A percentile compares a stretch with the other conserved stretches of the same genome.
phyloP scores from a whole-genome alignment of 73 alveolate species.

The Tetrahymena borealis region DNA sequence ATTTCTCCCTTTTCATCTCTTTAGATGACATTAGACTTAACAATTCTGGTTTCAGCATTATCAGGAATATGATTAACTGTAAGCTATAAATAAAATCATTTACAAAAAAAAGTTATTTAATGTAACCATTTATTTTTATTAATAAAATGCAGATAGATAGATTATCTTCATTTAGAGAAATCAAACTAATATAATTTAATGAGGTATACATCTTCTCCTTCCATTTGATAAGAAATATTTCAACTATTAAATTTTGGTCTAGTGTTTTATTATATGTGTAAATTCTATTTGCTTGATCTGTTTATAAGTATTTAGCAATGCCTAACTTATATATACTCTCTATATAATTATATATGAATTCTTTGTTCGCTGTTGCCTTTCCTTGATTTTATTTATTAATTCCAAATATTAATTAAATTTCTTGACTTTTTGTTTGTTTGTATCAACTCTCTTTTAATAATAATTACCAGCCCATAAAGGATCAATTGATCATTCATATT shows the following conservation, averaged over 20 bases:
- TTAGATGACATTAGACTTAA: conserved; percentile 22
- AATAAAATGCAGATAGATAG: neutral
- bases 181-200: neutral
- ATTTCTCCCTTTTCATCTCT: conserved; percentile 47
- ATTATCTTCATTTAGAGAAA: neutral
- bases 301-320: neutral
- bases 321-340: neutral
- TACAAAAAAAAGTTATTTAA: neutral
- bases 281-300: no score
- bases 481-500: neutral
- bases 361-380: neutral
- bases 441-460: neutral
- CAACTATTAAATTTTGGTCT: no score
- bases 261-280: no score
- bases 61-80: conserved; percentile 12
- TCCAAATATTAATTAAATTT: neutral
- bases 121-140: neutral
- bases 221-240: neutral
- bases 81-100: neutral
- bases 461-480: neutral
- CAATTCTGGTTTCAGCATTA: conserved; percentile 13
- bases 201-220: neutral
- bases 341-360: neutral
- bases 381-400: neutral
- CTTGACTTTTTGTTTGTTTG: neutral